Conservation (phyloP, 2,329 filamentous ascomycete genomes). For the Botryotinia narcissicola region DNA sequence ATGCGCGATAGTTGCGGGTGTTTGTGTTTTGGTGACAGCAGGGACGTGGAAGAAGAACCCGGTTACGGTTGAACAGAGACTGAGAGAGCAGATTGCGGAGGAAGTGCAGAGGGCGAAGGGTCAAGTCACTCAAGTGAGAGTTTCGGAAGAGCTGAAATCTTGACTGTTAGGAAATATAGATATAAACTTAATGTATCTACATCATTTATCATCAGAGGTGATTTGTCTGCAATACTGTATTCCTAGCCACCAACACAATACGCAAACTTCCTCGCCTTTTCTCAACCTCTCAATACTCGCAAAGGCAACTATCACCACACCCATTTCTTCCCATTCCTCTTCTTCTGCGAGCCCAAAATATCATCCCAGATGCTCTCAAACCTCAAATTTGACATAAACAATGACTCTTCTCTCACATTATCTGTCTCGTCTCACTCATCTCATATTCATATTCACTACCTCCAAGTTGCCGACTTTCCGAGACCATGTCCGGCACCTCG, state of each 20-base stretch:
- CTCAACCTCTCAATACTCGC: background rate
- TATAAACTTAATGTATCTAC: background rate
- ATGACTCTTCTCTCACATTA: background rate
- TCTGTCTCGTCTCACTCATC: background rate
- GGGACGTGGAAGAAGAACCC: background rate
- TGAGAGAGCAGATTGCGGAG: background rate
- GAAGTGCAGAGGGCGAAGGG: background rate
- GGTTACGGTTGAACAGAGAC: background rate
- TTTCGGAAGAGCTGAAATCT: background rate
- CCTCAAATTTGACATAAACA: background rate
- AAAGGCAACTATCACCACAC: background rate
- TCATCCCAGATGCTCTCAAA: background rate
- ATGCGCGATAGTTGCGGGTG: background rate
- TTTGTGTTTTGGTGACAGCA: background rate
- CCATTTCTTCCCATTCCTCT: background rate
- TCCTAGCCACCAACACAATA: too few relatives aligned
- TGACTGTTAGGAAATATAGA: background rate
- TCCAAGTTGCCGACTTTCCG: background rate
- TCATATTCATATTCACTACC: background rate
- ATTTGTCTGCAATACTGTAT: background rate
- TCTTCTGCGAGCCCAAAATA: background rate
- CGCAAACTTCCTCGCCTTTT: too few relatives aligned
- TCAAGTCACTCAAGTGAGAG: background rate
- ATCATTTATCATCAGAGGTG: background rate
- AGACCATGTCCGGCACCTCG: background rate